Base-by-base conservation (phyloP, 805 yeast genomes). In the Debaryomyces tyrocola region DNA sequence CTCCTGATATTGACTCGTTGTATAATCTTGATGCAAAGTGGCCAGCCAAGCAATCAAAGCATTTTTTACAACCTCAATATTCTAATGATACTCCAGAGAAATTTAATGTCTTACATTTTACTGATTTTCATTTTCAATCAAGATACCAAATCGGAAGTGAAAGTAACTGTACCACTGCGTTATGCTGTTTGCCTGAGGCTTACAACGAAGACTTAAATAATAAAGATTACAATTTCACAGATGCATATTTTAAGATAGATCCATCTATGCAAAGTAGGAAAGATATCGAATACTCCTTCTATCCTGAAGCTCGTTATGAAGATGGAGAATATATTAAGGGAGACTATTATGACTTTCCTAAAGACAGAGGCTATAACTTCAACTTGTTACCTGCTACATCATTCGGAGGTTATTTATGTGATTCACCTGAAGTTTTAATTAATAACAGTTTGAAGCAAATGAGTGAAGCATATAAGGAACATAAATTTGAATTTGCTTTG, bases 321-420 rank as follows among this genome's bases (percentile, higher is more conserved):
- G 58, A 57, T 27, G 57, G 59, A 28, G 55, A 57, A 9, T 66
- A 59, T 41, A 50, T 56, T 33, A 52, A 57, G 6, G 77, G 75
- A 12, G 62, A 63, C 6, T 66, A 66, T 54, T 64, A 69, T 44
- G 69, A 70, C 50, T 55, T 52, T 34, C 59, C 60, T n/a, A 52
- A 50, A 37, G 46, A 39, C 2, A 48, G 56, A 47, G 58, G 63
- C 8, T 52, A 48, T 40, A 59, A 54, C 24, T 46, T 53, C 4
- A 54, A 49, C 15, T 50, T 47, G 11, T 18, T 18, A 1, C 86
- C 87, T 8, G 88, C 88, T 5, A 73, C 80, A 12, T 69, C 79
- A 33, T 84, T 74, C 55, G 91, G 90, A 14, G 66, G 73, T 46
- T 85, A 84, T 62, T 52, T 60, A 15, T 85, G 90, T 65, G 91